Evolutionary conservation across 2,329 filamentous ascomycete genomes (phyloP).

Genomic region (Phialophora macrospora): DNA sequence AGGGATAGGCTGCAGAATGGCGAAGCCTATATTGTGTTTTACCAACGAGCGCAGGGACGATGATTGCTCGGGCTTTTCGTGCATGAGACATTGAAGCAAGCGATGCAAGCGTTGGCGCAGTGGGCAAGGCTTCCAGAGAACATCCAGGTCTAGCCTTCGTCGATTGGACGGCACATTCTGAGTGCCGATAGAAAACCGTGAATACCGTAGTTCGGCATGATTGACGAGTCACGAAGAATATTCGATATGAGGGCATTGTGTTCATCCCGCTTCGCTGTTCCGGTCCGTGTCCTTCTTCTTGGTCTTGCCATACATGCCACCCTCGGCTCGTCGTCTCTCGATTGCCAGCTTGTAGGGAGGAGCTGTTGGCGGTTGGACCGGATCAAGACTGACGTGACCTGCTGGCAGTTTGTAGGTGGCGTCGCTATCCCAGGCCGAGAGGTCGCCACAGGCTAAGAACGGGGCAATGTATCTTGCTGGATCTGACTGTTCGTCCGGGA

Average conservation of each 20-base stretch:
- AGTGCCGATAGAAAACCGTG: neutral
- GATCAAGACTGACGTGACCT: slow-evolving; percentile 83
- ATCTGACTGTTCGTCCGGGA: slow-evolving; percentile 49
- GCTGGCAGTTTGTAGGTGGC: slow-evolving; percentile 86
- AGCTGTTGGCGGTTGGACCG: slow-evolving; percentile 91
- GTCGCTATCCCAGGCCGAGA: slow-evolving; percentile 94
- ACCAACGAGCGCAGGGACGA: slow-evolving; percentile 54
- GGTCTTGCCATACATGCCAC: slow-evolving; percentile 78
- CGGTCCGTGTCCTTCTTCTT: slow-evolving; percentile 43
- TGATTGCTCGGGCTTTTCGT: neutral
- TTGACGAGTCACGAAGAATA: neutral
- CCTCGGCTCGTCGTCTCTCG: slow-evolving; percentile 76
- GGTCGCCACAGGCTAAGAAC: slow-evolving; percentile 95
- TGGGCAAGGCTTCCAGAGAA: neutral
- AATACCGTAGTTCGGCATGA: neutral
- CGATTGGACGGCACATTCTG: neutral
- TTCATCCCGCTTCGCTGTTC: neutral
- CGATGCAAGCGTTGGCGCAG: slow-evolving; percentile 1
- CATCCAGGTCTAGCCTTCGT: neutral
- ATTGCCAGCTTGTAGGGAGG: slow-evolving; percentile 92
- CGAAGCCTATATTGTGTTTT: slow-evolving; percentile 70
- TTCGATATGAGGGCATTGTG: neutral
- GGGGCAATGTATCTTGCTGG: slow-evolving; percentile 78
- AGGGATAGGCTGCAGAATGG: slow-evolving; percentile 64
- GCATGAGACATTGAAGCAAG: slow-evolving; percentile 7